Evolutionary conservation across 208 protist genomes (phyloP).

Genomic region (Acanthamoeba triangularis): DNA sequence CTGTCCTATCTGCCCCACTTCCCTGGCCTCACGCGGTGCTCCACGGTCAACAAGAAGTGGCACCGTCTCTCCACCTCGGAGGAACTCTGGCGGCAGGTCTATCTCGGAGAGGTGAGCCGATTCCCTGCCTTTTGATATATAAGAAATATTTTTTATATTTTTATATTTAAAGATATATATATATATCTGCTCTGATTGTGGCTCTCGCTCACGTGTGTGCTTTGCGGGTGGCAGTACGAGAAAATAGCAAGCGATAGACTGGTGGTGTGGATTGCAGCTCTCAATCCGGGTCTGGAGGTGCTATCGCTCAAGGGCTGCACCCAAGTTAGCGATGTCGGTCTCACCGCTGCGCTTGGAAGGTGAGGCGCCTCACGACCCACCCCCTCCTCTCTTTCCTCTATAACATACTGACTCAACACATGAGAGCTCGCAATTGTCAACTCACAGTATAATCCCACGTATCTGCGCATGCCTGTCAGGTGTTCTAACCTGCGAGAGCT

Average conservation of each 20-base stretch:
- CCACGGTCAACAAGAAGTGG: conserved; percentile 53
- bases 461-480: background rate
- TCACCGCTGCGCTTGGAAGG: conserved; percentile 24
- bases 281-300: conserved; percentile 25
- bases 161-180: background rate
- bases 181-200: too few relatives aligned
- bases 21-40: conserved; percentile 30
- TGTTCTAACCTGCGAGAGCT: conserved; percentile 49
- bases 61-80: conserved; percentile 33
- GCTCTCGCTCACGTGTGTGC: background rate
- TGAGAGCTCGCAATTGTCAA: too few relatives aligned
- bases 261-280: conserved; percentile 54
- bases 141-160: too few relatives aligned
- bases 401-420: too few relatives aligned
- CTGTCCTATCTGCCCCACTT: conserved; percentile 64
- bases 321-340: conserved; percentile 51
- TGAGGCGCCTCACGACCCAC: too few relatives aligned
- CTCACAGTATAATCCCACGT: background rate
- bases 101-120: conserved; percentile 50
- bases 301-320: conserved; percentile 63
- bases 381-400: too few relatives aligned
- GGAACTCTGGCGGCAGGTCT: conserved; percentile 9
- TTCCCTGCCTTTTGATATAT: too few relatives aligned
- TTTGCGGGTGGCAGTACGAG: background rate
- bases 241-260: conserved; percentile 35